Evolutionary conservation across 495 filamentous ascomycete species (phyloP).

Genomic region (Lindgomyces ingoldianus): DNA sequence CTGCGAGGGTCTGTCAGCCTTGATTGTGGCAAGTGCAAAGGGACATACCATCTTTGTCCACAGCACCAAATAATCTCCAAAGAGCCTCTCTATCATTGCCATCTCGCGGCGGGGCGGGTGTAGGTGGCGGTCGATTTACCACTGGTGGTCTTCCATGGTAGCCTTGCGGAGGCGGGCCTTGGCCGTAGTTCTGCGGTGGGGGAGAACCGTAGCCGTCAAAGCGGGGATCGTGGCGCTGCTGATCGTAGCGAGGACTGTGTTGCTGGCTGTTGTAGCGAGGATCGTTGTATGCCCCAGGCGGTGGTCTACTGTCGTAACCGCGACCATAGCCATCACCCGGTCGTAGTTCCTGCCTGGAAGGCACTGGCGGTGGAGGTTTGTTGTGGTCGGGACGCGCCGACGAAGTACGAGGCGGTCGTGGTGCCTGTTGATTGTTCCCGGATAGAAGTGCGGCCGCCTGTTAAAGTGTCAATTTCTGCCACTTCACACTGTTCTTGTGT

Average conservation of each 20-base stretch:
- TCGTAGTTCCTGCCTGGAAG: constrained; percentile 25
- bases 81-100: constrained; percentile 67
- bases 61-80: constrained; percentile 84
- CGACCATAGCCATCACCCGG: constrained; percentile 37
- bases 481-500: neutral
- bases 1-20: constrained; percentile 44
- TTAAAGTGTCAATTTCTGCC: constrained; percentile 15
- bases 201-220: constrained; percentile 52
- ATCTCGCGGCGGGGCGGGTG: constrained; percentile 63
- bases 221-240: constrained; percentile 41
- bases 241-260: constrained; percentile 46
- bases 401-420: constrained; percentile 25
- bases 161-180: constrained; percentile 54
- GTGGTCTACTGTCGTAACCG: constrained; percentile 36
- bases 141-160: constrained; percentile 55
- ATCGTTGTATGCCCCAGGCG: constrained; percentile 35
- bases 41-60: constrained; percentile 72
- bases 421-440: constrained; percentile 10
- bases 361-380: constrained; percentile 41
- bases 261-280: constrained; percentile 29
- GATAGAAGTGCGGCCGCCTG: constrained; percentile 36
- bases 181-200: constrained; percentile 62
- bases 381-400: constrained; percentile 42
- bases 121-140: constrained; percentile 64
- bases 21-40: neutral